Evolutionary conservation across 75 land plant genomes (phyloP).

Genomic region (Cupressus sempervirens): DNA sequence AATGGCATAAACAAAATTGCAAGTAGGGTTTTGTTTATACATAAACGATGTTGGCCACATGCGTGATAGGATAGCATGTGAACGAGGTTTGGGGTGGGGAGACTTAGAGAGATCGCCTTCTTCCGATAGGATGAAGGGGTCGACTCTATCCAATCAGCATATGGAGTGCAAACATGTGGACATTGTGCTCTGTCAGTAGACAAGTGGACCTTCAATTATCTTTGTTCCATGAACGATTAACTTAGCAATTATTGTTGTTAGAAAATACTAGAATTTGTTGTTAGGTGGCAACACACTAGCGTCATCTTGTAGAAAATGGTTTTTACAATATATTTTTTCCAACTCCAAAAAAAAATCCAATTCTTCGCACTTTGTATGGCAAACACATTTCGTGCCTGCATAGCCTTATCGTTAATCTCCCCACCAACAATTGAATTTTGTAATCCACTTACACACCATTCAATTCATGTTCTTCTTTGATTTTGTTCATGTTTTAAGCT

Average conservation of each 20-base stretch:
- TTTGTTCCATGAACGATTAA: not conserved
- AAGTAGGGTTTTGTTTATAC: not conserved
- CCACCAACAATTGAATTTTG: too few relatives aligned
- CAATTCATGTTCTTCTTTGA: too few relatives aligned
- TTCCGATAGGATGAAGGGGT: not conserved
- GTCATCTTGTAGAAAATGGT: too few relatives aligned
- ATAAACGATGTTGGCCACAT: not conserved
- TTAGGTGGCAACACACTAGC: not conserved
- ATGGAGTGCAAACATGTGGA: not conserved
- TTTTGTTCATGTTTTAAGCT: too few relatives aligned
- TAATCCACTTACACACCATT: too few relatives aligned
- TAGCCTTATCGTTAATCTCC: too few relatives aligned
- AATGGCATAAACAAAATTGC: not conserved
- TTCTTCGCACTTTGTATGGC: too few relatives aligned
- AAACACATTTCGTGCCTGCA: too few relatives aligned
- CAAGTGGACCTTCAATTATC: not conserved
- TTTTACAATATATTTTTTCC: too few relatives aligned
- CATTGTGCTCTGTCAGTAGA: not conserved
- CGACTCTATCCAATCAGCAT: not conserved
- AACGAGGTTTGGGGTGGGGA: not conserved
- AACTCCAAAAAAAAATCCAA: too few relatives aligned
- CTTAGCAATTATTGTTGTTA: not conserved
- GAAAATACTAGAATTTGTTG: not conserved
- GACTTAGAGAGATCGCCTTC: not conserved
- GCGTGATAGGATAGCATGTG: not conserved